phyloP scores from a whole-genome alignment of 108 stramenopile species.

The Cyclotella cryptica region DNA sequence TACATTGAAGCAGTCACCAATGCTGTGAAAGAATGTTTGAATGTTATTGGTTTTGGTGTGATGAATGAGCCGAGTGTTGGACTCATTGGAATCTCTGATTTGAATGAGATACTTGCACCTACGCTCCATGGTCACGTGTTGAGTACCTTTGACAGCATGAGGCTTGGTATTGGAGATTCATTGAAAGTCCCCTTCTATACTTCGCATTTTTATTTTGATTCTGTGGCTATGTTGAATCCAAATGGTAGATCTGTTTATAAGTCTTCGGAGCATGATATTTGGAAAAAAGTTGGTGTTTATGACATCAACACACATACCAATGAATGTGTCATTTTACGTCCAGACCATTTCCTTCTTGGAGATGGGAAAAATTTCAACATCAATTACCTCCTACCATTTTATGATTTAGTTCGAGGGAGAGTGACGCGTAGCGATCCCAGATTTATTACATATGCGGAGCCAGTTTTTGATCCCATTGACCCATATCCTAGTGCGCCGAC shows the following conservation, averaged over 20 bases:
- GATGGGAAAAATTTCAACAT: conserved; percentile 19
- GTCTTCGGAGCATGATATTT: conserved; percentile 20
- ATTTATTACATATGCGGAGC: conserved; percentile 33
- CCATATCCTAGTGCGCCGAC: conserved; percentile 30
- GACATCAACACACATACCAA: background rate
- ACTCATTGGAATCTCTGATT: conserved; percentile 2
- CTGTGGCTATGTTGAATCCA: conserved; percentile 13
- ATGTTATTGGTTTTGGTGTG: conserved; percentile 47
- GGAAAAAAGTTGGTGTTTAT: conserved; percentile 35
- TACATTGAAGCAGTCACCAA: conserved; percentile 25
- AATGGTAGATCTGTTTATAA: conserved; percentile 20
- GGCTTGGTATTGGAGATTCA: conserved; percentile 19
- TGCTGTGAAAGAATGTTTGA: conserved; percentile 26
- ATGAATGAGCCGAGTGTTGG: conserved; percentile 47
- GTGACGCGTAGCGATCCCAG: conserved; percentile 11
- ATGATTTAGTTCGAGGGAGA: conserved; percentile 3
- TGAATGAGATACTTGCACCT: conserved; percentile 5
- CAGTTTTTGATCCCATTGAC: conserved; percentile 26
- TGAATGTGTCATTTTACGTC: conserved; percentile 8
- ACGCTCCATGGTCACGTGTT: conserved; percentile 3
- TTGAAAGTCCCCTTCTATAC: conserved; percentile 13
- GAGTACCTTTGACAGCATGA: conserved; percentile 14
- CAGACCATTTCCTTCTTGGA: conserved; percentile 22
- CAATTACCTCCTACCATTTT: conserved; percentile 33
- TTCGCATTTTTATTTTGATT: conserved; percentile 18